Conservation (phyloP, 2,329 filamentous ascomycete species). For the Sclerotinia spermophila region DNA sequence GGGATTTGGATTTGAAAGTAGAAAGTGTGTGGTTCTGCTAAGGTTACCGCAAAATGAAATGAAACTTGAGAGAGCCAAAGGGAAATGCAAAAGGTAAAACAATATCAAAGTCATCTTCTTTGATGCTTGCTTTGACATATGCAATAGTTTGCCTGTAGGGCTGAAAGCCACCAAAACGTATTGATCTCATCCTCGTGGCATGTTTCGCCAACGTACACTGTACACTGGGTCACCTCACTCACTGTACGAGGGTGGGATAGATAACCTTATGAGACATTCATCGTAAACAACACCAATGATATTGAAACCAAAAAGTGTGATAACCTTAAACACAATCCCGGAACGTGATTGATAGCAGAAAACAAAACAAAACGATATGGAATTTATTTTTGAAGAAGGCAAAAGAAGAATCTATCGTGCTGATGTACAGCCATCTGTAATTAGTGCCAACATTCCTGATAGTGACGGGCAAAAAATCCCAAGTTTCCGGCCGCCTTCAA, state of each 20-base stretch:
- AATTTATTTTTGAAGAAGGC: not conserved
- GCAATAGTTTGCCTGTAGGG: not conserved
- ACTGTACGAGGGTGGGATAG: not conserved
- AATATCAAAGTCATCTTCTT: not conserved
- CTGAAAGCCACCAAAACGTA: not conserved
- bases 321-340: not conserved
- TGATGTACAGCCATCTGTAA: not conserved
- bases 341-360: not conserved
- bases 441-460: not conserved
- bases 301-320: not conserved
- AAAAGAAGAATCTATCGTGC: not conserved
- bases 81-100: not conserved
- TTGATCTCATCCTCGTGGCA: not conserved
- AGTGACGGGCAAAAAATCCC: not conserved
- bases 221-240: too few relatives aligned
- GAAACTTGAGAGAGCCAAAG: not conserved
- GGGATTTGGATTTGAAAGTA: too few relatives aligned
- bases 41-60: not conserved
- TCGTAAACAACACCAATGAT: conserved; percentile 7
- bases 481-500: not conserved
- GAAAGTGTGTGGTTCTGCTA: not conserved
- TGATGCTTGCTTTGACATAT: not conserved
- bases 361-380: not conserved
- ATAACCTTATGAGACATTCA: conserved; percentile 2
- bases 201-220: not conserved